These are phyloP conservation scores for Diaporthe ilicicola DNA, from an alignment of 2,329 filamentous ascomycete species.

Conservation along the genomic window DNA sequence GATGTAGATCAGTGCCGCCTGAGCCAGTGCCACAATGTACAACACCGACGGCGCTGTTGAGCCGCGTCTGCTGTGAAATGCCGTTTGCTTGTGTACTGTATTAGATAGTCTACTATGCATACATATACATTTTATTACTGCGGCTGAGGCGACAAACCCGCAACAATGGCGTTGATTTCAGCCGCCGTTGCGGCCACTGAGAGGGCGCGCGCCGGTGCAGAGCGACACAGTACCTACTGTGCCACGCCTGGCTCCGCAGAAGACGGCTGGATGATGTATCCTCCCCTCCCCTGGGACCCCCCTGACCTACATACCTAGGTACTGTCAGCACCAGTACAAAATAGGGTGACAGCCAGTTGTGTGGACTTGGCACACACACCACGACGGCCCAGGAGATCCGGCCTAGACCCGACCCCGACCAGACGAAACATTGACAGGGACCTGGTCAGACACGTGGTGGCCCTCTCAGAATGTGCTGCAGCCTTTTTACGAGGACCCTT, in stretches of 20 bases:
- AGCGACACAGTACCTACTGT: background rate
- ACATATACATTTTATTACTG: background rate
- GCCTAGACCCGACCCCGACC: constrained; percentile 16
- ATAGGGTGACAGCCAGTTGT: background rate
- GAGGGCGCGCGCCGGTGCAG: constrained; percentile 8
- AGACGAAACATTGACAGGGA: constrained; percentile 23
- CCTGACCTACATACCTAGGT: too few species aligned
- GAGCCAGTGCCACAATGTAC: background rate
- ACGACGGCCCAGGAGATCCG: constrained; percentile 1
- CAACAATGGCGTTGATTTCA: constrained; percentile 25
- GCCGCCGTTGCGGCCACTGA: constrained; percentile 24
- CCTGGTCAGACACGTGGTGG: constrained; percentile 26
- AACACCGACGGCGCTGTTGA: background rate
- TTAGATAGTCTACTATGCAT: too few species aligned
- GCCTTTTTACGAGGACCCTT: constrained; percentile 11
- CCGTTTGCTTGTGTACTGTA: background rate
- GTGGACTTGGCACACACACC: constrained; percentile 11
- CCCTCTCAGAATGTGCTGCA: constrained; percentile 10
- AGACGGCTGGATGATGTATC: constrained; percentile 16
- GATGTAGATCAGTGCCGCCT: constrained; percentile 11
- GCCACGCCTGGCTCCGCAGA: background rate
- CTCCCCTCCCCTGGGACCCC: background rate
- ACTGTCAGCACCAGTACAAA: too few species aligned
- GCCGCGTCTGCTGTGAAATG: background rate
- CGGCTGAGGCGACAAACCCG: constrained; percentile 9